Percentiles rank a stretch among this genome's conserved stretches.
Conservation (phyloP, 2,329 filamentous ascomycete species). For the Beauveria caledonica region DNA sequence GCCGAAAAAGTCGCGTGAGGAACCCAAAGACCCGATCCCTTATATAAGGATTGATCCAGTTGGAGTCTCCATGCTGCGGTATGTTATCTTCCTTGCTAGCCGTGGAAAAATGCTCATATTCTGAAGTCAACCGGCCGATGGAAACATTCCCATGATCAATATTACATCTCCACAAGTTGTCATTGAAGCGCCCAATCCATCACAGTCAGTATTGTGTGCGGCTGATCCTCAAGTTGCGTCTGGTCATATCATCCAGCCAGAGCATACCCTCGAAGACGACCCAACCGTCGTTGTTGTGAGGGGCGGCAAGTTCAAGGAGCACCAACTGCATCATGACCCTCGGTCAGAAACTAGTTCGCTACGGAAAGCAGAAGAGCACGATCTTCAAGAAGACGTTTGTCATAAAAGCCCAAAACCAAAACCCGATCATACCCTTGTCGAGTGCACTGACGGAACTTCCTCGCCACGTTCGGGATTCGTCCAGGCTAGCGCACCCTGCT, state of each 20-base stretch:
- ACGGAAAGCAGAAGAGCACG: not conserved
- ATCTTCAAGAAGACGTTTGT: not conserved
- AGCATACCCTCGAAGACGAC: conserved; percentile 1
- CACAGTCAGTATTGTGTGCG: not conserved
- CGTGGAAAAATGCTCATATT: not conserved
- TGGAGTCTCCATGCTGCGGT: not conserved
- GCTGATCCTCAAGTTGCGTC: conserved; percentile 4
- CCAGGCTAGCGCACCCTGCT: not conserved
- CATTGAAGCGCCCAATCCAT: not conserved
- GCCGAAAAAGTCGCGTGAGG: not conserved
- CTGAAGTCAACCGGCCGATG: not conserved
- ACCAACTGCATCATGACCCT: not conserved
- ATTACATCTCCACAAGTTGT: conserved; percentile 6
- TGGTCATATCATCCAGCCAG: conserved; percentile 6
- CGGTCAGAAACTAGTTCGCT: not conserved
- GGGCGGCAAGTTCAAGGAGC: conserved; percentile 1
- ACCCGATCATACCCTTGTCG: not conserved
- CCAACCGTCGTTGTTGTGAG: not conserved
- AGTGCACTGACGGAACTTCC: not conserved
- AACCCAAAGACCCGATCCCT: not conserved
- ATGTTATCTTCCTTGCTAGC: not conserved
- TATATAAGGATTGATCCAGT: not conserved
- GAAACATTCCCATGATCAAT: not conserved
- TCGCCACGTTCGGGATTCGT: not conserved
- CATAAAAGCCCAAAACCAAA: not conserved